Conservation (phyloP, 2,329 filamentous ascomycete species). For the Verticillium zaregamsianum region DNA sequence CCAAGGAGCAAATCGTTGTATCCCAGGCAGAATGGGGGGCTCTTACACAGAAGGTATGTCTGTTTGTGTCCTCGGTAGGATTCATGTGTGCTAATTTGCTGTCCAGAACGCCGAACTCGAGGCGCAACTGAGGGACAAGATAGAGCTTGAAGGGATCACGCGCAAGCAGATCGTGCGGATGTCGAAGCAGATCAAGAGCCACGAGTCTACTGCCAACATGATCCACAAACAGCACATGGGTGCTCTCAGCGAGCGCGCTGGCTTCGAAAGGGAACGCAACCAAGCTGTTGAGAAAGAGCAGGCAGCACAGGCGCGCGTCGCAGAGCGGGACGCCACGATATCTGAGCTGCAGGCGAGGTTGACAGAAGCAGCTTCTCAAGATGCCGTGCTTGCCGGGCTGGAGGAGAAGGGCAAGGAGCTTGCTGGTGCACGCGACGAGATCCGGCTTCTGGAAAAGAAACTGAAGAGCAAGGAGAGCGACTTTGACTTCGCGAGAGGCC, state of each 20-base stretch:
- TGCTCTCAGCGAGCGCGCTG: conserved; percentile 46
- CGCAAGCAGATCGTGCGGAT: conserved; percentile 12
- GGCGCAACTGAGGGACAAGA: conserved; percentile 25
- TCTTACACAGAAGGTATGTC: neutral
- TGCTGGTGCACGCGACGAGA: conserved; percentile 33
- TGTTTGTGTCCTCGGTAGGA: neutral
- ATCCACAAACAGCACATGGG: conserved; percentile 44
- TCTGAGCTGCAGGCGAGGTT: conserved; percentile 33
- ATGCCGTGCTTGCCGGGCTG: conserved; percentile 28
- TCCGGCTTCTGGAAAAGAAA: conserved; percentile 34
- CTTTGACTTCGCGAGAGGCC: conserved; percentile 50
- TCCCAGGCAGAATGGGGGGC: neutral
- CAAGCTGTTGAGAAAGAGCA: conserved; percentile 35
- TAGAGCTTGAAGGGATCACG: conserved; percentile 11
- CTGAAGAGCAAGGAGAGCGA: conserved; percentile 34
- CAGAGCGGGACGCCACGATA: conserved; percentile 28
- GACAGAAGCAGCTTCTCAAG: conserved; percentile 26
- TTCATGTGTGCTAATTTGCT: neutral
- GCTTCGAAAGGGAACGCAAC: conserved; percentile 41
- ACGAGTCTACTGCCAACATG: conserved; percentile 36
- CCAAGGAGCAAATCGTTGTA: neutral
- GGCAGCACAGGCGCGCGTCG: conserved; percentile 32
- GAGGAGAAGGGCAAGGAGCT: conserved; percentile 29
- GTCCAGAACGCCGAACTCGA: conserved; percentile 23
- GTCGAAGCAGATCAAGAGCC: conserved; percentile 36